These are phyloP conservation scores for Avena sativa DNA, from an alignment of 176 grass and related monocot genomes.

Conservation along the genomic window DNA sequence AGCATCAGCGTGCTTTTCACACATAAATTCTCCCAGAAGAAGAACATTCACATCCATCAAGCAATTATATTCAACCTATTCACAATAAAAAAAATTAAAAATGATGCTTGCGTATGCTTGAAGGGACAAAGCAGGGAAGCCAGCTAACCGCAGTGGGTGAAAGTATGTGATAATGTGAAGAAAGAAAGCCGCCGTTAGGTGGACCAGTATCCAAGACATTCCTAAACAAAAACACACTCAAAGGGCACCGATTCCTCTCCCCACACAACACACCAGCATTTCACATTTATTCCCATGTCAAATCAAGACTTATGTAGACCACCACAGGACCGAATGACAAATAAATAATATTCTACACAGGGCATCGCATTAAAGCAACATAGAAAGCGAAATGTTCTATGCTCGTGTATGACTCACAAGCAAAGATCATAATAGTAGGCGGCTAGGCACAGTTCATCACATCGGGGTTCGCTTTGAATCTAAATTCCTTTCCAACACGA, in stretches of 20 bases:
- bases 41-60: constrained; percentile 41
- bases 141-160: constrained; percentile 39
- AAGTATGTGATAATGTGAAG: constrained; percentile 39
- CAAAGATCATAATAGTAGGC: neutral
- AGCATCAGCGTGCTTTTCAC: constrained; percentile 21
- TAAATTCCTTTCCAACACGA: neutral
- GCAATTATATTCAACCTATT: constrained; percentile 31
- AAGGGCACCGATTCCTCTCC: constrained; percentile 42
- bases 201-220: constrained; percentile 47
- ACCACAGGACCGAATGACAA: neutral
- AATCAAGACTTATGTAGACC: neutral
- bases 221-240: constrained; percentile 60
- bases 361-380: constrained; percentile 25
- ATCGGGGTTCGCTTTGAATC: neutral
- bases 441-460: constrained; percentile 16
- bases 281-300: constrained; percentile 27
- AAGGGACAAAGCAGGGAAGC: constrained; percentile 35
- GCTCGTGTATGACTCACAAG: neutral
- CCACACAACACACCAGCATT: constrained; percentile 44
- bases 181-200: constrained; percentile 44
- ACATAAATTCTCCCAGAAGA: constrained; percentile 2
- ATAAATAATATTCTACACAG: constrained; percentile 16
- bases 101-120: constrained; percentile 37
- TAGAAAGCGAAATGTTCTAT: neutral
- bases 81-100: constrained; percentile 13